These are phyloP conservation scores for Exophiala lecanii-corni DNA, from an alignment of 2,329 filamentous ascomycete species.

Conservation along the genomic window DNA sequence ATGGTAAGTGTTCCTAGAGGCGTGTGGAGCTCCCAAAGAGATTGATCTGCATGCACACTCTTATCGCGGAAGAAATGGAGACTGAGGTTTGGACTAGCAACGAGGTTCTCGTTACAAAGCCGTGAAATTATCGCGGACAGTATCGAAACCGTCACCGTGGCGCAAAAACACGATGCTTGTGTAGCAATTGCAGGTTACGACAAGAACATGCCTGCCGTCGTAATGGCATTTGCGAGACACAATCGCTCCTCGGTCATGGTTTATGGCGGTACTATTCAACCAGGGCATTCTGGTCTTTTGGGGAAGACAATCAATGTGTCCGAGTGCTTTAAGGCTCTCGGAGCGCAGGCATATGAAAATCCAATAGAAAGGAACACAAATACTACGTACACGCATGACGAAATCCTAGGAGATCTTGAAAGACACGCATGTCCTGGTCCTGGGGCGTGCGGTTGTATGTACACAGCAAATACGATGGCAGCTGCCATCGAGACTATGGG, in stretches of 20 bases:
- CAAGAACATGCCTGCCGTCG: slow-evolving; percentile 93
- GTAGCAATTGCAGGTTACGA: slow-evolving; percentile 92
- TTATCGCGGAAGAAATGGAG: no score
- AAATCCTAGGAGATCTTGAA: slow-evolving; percentile 81
- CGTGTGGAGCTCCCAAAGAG: no score
- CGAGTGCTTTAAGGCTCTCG: slow-evolving; percentile 81
- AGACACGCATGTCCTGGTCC: slow-evolving; percentile 70
- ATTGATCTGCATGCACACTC: no score
- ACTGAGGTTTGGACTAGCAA: no score
- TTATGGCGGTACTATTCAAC: slow-evolving; percentile 85
- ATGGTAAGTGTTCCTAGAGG: slow-evolving; percentile 84
- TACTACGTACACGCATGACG: slow-evolving; percentile 59
- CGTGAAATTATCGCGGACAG: slow-evolving; percentile 91
- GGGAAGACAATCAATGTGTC: slow-evolving; percentile 80
- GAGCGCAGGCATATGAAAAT: slow-evolving; percentile 72
- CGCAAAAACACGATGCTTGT: slow-evolving; percentile 88
- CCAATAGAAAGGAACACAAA: slow-evolving; percentile 59
- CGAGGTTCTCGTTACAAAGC: slow-evolving; percentile 81
- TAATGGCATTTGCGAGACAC: slow-evolving; percentile 86
- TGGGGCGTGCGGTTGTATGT: slow-evolving; percentile 88
- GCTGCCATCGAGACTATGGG: slow-evolving; percentile 88
- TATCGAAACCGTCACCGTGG: slow-evolving; percentile 88
- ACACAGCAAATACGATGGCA: slow-evolving; percentile 86
- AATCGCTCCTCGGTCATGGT: slow-evolving; percentile 94
- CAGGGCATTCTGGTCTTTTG: slow-evolving; percentile 74